Conservation (phyloP, 1,284 basidiomycete genomes). For the Boletellus sp. region DNA sequence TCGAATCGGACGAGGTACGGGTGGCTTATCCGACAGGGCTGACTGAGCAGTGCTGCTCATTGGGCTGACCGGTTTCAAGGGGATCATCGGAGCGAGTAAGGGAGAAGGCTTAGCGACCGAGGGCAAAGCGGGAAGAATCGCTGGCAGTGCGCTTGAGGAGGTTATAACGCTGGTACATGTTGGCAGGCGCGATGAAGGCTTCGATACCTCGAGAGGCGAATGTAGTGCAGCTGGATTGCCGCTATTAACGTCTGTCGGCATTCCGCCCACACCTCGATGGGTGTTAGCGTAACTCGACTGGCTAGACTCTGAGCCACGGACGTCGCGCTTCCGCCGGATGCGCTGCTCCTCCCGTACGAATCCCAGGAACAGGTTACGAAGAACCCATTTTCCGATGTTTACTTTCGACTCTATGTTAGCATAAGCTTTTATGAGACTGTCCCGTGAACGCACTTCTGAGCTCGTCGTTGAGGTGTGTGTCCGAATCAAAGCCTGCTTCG, state of each 20-base stretch:
- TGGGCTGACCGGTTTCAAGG: slow-evolving; percentile 35
- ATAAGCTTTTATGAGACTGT: slow-evolving; percentile 6
- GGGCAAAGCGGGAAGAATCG: slow-evolving; percentile 49
- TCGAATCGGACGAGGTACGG: slow-evolving; percentile 31
- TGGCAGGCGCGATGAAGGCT: slow-evolving; percentile 10
- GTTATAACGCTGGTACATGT: slow-evolving; percentile 21
- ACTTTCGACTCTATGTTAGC: slow-evolving; percentile 43
- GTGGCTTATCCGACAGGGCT: slow-evolving; percentile 30
- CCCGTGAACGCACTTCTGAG: slow-evolving; percentile 59
- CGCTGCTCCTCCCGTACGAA: slow-evolving; percentile 67
- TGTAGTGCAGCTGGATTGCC: slow-evolving; percentile 26
- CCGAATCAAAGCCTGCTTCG: slow-evolving; percentile 68
- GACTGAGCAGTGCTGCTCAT: slow-evolving; percentile 39
- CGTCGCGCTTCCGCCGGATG: slow-evolving; percentile 37
- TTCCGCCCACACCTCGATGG: slow-evolving; percentile 28
- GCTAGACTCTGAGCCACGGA: slow-evolving; percentile 15
- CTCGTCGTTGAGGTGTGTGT: slow-evolving; percentile 69
- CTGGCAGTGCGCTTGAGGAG: slow-evolving; percentile 45
- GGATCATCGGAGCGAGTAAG: slow-evolving; percentile 56
- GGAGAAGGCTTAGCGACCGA: slow-evolving; percentile 46
- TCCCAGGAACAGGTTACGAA: slow-evolving; percentile 68
- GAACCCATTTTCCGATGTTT: slow-evolving; percentile 78
- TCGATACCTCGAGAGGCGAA: slow-evolving; percentile 31
- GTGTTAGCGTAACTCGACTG: slow-evolving; percentile 14
- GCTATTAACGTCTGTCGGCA: slow-evolving; percentile 31